Percentiles rank a stretch among this genome's conserved stretches.
Conservation (phyloP, 2,329 filamentous ascomycete species). For the Phyllachora maydis region DNA sequence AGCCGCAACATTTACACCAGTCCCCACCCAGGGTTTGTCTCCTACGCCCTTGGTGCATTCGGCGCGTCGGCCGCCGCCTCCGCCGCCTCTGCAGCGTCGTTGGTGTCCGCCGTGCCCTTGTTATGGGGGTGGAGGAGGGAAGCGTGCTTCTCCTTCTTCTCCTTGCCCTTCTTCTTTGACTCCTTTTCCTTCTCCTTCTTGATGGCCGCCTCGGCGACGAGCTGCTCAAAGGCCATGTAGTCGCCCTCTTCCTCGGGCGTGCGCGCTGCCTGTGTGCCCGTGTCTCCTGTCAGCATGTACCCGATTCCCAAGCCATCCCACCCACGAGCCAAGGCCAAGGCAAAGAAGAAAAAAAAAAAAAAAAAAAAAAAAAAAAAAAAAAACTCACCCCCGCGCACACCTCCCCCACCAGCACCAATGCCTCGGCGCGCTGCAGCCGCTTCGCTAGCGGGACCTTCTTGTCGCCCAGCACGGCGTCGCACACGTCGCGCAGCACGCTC, state of each 20-base stretch:
- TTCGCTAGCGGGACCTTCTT: slow-evolving; percentile 66
- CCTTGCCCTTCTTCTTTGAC: slow-evolving; percentile 44
- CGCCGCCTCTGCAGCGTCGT: no score
- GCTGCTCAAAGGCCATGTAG: slow-evolving; percentile 95
- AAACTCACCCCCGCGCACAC: slow-evolving; percentile 83
- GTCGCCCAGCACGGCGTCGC: slow-evolving; percentile 66
- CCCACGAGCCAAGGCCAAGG: slow-evolving; percentile 1
- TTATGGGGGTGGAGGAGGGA: no score
- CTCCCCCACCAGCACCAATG: slow-evolving; percentile 71
- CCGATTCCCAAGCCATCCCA: slow-evolving; percentile 4
- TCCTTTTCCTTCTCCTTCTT: slow-evolving; percentile 86
- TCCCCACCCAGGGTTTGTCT: no score
- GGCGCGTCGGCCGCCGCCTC: no score
- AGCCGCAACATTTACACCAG: no score
- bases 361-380: no score
- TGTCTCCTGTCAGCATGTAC: no score
- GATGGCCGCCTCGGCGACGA: slow-evolving; percentile 86
- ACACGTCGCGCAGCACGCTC: slow-evolving; percentile 84
- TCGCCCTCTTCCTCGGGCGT: slow-evolving; percentile 94
- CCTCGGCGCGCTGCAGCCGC: slow-evolving; percentile 77
- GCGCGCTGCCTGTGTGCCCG: slow-evolving; percentile 46
- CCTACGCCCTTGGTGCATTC: no score
- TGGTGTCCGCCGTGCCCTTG: no score
- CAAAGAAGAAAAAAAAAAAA: slow-evolving; percentile 2
- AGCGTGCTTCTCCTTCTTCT: slow-evolving; percentile 14